Evolutionary conservation across 2,329 filamentous ascomycete genomes (phyloP).

Genomic region (Penicillium sp.): DNA sequence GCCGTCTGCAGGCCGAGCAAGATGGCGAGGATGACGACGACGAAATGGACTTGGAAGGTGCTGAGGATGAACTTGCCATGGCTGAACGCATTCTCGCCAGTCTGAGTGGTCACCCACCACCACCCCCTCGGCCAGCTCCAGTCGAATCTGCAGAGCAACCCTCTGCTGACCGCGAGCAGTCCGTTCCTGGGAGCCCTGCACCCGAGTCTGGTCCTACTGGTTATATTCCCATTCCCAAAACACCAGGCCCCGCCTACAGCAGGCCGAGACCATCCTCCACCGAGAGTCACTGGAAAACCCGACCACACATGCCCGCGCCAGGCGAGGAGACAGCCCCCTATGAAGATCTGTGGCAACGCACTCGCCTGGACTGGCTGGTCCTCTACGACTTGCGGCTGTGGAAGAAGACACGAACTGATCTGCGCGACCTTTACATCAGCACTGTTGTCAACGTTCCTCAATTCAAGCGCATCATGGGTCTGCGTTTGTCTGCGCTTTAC

Average conservation of each 20-base stretch:
- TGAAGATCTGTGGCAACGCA: slow-evolving; percentile 85
- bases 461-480: slow-evolving; percentile 90
- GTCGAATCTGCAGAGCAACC: slow-evolving; percentile 32
- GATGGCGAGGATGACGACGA: slow-evolving; percentile 52
- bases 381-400: slow-evolving; percentile 93
- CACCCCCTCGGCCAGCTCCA: slow-evolving; percentile 55
- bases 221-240: slow-evolving; percentile 73
- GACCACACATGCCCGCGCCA: slow-evolving; percentile 68
- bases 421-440: slow-evolving; percentile 91
- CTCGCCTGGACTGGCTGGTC: slow-evolving; percentile 91
- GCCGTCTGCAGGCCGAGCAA: slow-evolving; percentile 37
- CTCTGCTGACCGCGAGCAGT: slow-evolving; percentile 19
- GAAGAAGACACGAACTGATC: slow-evolving; percentile 90
- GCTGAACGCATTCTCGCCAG: slow-evolving; percentile 78
- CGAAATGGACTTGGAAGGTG: slow-evolving; percentile 56
- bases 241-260: slow-evolving; percentile 54
- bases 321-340: slow-evolving; percentile 66
- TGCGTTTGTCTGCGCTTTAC: slow-evolving; percentile 94
- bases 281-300: slow-evolving; percentile 82
- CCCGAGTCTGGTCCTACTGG: slow-evolving; percentile 22
- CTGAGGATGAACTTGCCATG: slow-evolving; percentile 70
- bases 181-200: slow-evolving; percentile 15
- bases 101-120: slow-evolving; percentile 67
- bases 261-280: slow-evolving; percentile 50
- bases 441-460: slow-evolving; percentile 93